phyloP scores from a whole-genome alignment of 1,284 basidiomycete species.

The Filobasidium uniguttulatum region DNA sequence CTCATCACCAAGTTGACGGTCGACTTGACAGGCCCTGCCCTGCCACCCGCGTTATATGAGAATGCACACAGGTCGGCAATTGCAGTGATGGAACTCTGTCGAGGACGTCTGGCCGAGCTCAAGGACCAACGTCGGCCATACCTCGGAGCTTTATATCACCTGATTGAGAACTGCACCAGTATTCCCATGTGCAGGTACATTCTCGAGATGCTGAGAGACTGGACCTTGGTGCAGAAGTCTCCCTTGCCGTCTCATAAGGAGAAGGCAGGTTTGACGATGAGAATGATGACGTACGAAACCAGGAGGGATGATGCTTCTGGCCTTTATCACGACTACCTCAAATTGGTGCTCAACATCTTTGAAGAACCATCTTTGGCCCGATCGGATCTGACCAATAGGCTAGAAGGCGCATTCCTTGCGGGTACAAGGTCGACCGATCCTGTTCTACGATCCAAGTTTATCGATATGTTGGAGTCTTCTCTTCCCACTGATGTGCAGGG shows the following conservation, averaged over 20 bases:
- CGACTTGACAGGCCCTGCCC: constrained; percentile 60
- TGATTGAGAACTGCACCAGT: constrained; percentile 89
- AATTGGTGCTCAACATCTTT: constrained; percentile 90
- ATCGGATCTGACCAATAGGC: constrained; percentile 82
- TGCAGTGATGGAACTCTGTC: constrained; percentile 42
- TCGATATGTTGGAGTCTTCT: constrained; percentile 80
- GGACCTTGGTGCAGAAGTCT: constrained; percentile 74
- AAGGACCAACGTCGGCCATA: constrained; percentile 51
- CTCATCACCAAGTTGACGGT: constrained; percentile 75
- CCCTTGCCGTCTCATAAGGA: constrained; percentile 70
- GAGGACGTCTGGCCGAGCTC: constrained; percentile 41
- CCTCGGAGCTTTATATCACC: constrained; percentile 55
- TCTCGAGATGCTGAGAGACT: constrained; percentile 73
- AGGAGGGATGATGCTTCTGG: constrained; percentile 47
- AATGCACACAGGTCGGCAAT: constrained; percentile 34
- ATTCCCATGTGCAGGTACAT: constrained; percentile 67
- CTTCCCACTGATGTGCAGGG: constrained; percentile 68
- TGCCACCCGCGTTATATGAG: constrained; percentile 13
- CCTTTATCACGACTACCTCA: constrained; percentile 72
- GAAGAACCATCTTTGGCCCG: constrained; percentile 70
- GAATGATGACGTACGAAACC: constrained; percentile 79
- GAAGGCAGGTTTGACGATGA: constrained; percentile 76
- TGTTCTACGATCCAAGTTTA: constrained; percentile 66
- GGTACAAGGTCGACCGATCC: constrained; percentile 79
- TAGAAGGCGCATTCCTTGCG: constrained; percentile 86